A percentile compares a stretch with the other conserved stretches of the same genome.
Conservation (phyloP, 2,329 filamentous ascomycete species). For the Cercospora sesami region DNA sequence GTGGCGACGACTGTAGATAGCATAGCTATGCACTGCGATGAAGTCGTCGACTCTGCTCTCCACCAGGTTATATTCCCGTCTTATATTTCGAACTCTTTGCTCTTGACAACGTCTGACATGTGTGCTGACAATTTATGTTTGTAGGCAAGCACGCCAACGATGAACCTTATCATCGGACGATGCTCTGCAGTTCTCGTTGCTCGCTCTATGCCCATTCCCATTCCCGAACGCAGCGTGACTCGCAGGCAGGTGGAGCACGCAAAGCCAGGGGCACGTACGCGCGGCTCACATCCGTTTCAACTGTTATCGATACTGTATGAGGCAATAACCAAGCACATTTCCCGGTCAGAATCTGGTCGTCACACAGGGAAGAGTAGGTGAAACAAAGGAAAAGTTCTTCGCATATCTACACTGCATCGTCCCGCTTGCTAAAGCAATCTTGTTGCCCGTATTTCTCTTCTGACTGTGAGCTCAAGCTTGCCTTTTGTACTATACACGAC, state of each 20-base stretch:
- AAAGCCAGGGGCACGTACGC: background rate
- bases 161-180: background rate
- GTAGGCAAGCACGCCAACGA: background rate
- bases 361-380: background rate
- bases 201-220: background rate
- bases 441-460: constrained; percentile 21
- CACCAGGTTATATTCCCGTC: background rate
- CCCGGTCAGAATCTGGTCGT: background rate
- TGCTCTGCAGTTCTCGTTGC: background rate
- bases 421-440: constrained; percentile 20
- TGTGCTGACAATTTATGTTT: background rate
- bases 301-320: background rate
- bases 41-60: background rate
- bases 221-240: background rate
- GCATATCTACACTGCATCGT: constrained; percentile 35
- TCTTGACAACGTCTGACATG: background rate
- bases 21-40: background rate
- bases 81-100: background rate
- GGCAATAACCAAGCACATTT: background rate
- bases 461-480: constrained; percentile 29
- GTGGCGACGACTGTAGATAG: background rate
- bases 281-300: background rate
- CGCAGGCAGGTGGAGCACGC: background rate
- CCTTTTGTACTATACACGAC: constrained; percentile 40
- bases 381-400: constrained; percentile 34